Evolutionary conservation across 2,329 filamentous ascomycete genomes (phyloP).

Genomic region (Cryphonectria japonica): DNA sequence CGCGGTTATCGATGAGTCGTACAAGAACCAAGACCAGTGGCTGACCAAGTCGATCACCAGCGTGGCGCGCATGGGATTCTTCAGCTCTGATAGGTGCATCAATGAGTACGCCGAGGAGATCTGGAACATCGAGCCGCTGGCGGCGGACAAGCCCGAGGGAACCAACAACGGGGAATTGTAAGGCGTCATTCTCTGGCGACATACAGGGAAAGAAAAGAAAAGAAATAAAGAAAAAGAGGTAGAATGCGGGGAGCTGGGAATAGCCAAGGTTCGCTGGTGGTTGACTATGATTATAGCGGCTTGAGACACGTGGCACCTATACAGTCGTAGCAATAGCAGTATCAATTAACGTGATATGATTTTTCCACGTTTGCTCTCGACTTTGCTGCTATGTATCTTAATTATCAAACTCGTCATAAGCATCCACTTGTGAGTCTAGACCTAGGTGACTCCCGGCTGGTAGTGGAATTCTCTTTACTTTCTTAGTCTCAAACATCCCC

Average conservation of each 20-base stretch:
- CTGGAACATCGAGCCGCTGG: slow-evolving; percentile 91
- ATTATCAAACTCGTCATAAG: background rate
- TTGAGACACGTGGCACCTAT: background rate
- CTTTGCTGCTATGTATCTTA: background rate
- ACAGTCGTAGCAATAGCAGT: background rate
- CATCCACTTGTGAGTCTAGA: background rate
- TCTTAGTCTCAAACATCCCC: background rate
- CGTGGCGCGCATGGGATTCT: slow-evolving; percentile 96
- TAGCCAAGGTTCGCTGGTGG: background rate
- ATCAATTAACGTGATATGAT: background rate
- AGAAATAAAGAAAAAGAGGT: background rate
- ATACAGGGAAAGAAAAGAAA: background rate
- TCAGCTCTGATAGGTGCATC: slow-evolving; percentile 92
- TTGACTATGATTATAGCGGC: background rate
- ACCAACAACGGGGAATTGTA: slow-evolving; percentile 28
- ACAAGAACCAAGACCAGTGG: slow-evolving; percentile 92
- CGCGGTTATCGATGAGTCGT: slow-evolving; percentile 86
- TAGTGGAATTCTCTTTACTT: background rate
- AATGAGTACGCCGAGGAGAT: slow-evolving; percentile 93
- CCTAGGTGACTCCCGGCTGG: background rate
- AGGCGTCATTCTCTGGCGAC: background rate
- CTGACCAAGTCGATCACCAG: slow-evolving; percentile 85
- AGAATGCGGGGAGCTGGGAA: background rate
- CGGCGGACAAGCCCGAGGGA: slow-evolving; percentile 42
- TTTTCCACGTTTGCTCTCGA: background rate